phyloP scores from a whole-genome alignment of 805 yeast genomes.

The Yarrowia osloensis region DNA sequence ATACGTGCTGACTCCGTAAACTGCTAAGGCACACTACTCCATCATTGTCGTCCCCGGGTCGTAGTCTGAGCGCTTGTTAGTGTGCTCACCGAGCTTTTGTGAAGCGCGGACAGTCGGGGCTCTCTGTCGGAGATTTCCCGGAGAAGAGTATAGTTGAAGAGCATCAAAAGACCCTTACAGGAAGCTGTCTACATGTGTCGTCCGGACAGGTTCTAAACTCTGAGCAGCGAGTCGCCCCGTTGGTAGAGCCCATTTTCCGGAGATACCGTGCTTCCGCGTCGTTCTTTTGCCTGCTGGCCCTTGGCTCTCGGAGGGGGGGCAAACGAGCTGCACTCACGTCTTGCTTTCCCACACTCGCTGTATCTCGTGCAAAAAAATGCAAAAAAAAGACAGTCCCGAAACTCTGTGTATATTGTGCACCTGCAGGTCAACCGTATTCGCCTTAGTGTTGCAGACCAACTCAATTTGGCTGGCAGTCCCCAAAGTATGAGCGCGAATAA shows the following conservation, averaged over 20 bases:
- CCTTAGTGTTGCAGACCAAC: background rate
- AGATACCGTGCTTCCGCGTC: background rate
- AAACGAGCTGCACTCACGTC: background rate
- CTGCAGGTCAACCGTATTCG: background rate
- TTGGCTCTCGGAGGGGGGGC: background rate
- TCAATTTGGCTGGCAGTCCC: background rate
- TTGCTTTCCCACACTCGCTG: background rate
- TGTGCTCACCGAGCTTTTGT: no score
- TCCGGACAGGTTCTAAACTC: no score
- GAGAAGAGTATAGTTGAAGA: background rate
- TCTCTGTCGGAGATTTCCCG: conserved; percentile 8
- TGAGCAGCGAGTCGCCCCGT: no score
- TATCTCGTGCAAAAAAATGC: conserved; percentile 1
- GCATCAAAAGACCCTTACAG: conserved; percentile 5
- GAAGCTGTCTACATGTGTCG: background rate
- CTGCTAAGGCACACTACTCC: no score
- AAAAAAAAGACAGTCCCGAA: conserved; percentile 6
- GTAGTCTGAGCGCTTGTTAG: no score
- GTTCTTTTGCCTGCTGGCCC: background rate
- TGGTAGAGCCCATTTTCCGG: background rate
- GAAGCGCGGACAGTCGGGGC: background rate
- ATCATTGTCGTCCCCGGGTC: no score
- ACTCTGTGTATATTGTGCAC: conserved; percentile 6
- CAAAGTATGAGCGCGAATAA: conserved; percentile 14
- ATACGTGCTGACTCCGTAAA: no score